These are phyloP conservation scores for Delphinella strobiligena DNA, from an alignment of 2,329 filamentous ascomycete genomes.

Conservation along the genomic window DNA sequence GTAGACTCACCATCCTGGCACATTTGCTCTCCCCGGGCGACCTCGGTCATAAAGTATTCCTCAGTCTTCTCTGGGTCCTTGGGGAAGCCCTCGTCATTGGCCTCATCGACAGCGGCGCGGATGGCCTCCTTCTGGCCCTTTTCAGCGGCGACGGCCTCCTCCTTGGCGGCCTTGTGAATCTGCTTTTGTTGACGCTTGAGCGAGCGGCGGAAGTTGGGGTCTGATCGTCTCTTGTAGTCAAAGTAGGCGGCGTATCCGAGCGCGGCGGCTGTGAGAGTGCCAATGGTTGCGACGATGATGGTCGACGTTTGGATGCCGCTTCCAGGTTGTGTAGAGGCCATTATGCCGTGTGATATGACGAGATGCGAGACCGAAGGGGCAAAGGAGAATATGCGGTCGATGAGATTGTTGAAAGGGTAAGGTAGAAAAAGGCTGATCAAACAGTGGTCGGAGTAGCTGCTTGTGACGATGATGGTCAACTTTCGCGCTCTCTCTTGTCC, in stretches of 20 bases:
- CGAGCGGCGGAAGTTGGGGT: constrained; percentile 49
- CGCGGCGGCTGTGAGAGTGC: constrained; percentile 46
- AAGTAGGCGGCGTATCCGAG: constrained; percentile 57
- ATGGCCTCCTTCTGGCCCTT: constrained; percentile 61
- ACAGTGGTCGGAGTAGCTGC: not conserved
- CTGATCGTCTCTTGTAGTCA: constrained; percentile 51
- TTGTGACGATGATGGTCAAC: not conserved
- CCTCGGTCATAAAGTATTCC: constrained; percentile 91
- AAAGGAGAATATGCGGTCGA: not conserved
- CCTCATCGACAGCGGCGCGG: constrained; percentile 62
- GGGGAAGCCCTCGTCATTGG: constrained; percentile 86
- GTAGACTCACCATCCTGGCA: constrained; percentile 61
- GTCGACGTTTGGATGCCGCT: constrained; percentile 41
- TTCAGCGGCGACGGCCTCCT: constrained; percentile 54
- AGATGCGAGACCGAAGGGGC: not conserved
- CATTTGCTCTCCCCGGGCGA: constrained; percentile 75
- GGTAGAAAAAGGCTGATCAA: not conserved
- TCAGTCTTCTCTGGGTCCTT: constrained; percentile 85
- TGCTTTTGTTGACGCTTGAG: constrained; percentile 65
- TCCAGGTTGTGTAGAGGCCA: constrained; percentile 23
- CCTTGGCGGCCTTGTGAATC: constrained; percentile 59
- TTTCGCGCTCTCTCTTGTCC: too few relatives aligned
- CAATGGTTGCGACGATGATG: constrained; percentile 45
- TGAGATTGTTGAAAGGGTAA: not conserved
- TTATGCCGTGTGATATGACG: constrained; percentile 8